Base-by-base conservation (phyloP, 257 asterid species). In the Solanum commersonii region DNA sequence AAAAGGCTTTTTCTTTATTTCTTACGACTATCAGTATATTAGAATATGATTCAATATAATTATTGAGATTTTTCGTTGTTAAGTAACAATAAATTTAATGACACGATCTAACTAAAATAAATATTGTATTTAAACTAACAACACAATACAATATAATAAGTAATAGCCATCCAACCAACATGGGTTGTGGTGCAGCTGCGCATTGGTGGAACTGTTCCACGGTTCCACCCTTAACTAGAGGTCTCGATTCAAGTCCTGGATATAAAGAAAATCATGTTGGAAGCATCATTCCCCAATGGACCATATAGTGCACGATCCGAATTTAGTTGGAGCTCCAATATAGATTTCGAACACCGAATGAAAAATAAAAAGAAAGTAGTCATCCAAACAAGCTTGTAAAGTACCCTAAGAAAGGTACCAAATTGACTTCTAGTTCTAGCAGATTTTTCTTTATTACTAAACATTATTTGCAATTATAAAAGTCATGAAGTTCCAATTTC, bases 301-400 rank as follows among this genome's bases (percentile, higher is more conserved):
- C 1, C 4, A 5, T 52, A 8, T 0, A 16, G 0, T 52, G 10
- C 1, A 3, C 4, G 0, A 6, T 52, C 9, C 10, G 1, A 52
- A 52, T 52, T 52, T 18, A 52, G 0, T 52, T 2, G 23, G 0
- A 3, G 1, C 0, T 18, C 0, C 9, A 52, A 2, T 18, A 0
- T 0, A 0, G 1, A 18, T 18, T 52, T 0, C 0, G 0, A 18
- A 52, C 63, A 52, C 4, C 1, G 8, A 52, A 1, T 52, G 4
- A 52, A 0, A 52, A 52, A 2, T 20, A 1, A 52, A 52, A 6
- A 1, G 0, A 52, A 6, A 52, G 11, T 56, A 20, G 1, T 7
- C 11, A 6, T 56, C 65, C 4, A 56, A 22, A 20, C 65, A 56
- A 18, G 65, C 65, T 59, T 59, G 68, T 59, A 22, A 27, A n/a